A percentile compares a stretch with the other conserved stretches of the same genome.
These are phyloP conservation scores for Hypomontagnella monticulosa DNA, from an alignment of 495 filamentous ascomycete genomes.

Conservation along the genomic window DNA sequence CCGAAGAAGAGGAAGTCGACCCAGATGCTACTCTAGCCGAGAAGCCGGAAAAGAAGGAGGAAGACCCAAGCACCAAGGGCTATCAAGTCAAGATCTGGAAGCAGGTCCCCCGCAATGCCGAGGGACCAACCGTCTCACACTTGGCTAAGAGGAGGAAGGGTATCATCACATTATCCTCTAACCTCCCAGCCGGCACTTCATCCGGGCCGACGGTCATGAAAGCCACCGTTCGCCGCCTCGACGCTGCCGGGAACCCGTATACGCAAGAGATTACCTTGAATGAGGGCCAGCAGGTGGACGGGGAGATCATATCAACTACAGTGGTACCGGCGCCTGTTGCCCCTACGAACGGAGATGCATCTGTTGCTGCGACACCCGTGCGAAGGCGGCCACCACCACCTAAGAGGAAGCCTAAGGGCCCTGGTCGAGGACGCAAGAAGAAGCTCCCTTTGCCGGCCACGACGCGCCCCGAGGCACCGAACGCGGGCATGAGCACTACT, in stretches of 20 bases:
- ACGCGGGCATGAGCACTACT: slow-evolving; percentile 43
- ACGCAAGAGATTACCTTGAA: slow-evolving; percentile 82
- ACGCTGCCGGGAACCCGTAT: slow-evolving; percentile 79
- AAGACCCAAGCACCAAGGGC: slow-evolving; percentile 67
- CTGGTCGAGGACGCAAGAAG: slow-evolving; percentile 73
- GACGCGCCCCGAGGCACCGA: slow-evolving; percentile 50
- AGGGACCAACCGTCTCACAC: slow-evolving; percentile 79
- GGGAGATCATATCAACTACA: slow-evolving; percentile 74
- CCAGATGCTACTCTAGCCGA: slow-evolving; percentile 55
- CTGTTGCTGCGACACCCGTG: slow-evolving; percentile 48
- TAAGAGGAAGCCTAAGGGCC: slow-evolving; percentile 76
- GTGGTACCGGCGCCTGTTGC: slow-evolving; percentile 52
- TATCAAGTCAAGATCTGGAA: slow-evolving; percentile 83
- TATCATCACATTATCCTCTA: slow-evolving; percentile 58
- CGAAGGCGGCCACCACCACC: slow-evolving; percentile 76
- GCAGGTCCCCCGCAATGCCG: slow-evolving; percentile 77
- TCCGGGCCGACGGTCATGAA: slow-evolving; percentile 67
- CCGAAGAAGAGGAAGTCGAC: slow-evolving; percentile 63
- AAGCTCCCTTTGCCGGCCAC: slow-evolving; percentile 59
- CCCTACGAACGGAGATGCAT: slow-evolving; percentile 38
- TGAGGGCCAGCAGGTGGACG: slow-evolving; percentile 82
- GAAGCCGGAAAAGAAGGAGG: slow-evolving; percentile 59
- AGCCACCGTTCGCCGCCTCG: slow-evolving; percentile 79
- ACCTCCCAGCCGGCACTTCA: slow-evolving; percentile 52
- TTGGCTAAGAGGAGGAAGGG: slow-evolving; percentile 88